Evolutionary conservation across 2,329 filamentous ascomycete species (phyloP).

Genomic region (Paraphoma chrysanthemicola): DNA sequence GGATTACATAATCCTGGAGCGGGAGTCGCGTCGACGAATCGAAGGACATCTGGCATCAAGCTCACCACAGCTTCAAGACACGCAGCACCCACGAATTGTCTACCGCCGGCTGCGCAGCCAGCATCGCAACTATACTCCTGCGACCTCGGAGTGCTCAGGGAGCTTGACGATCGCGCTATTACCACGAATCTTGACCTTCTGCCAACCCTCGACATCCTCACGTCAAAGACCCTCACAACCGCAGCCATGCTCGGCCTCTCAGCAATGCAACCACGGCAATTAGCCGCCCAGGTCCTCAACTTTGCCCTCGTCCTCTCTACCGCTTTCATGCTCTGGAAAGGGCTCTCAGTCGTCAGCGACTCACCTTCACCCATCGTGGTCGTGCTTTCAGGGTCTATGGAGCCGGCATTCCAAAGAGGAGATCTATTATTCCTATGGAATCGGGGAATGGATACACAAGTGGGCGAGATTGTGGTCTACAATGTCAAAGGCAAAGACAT

Average conservation of each 20-base stretch:
- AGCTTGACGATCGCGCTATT: not conserved
- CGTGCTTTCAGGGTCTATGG: constrained; percentile 84
- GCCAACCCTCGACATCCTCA: constrained; percentile 5
- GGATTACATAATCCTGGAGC: constrained; percentile 27
- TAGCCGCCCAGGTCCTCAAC: constrained; percentile 82
- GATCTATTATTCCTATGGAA: constrained; percentile 82
- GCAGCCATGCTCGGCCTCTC: constrained; percentile 57
- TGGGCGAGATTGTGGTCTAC: constrained; percentile 78
- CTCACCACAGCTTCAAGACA: constrained; percentile 22
- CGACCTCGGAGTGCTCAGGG: too few species aligned
- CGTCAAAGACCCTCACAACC: constrained; percentile 5
- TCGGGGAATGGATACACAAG: constrained; percentile 66
- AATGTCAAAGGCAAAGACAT: constrained; percentile 95
- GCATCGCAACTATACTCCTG: too few species aligned
- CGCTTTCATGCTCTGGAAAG: constrained; percentile 93
- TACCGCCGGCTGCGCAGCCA: not conserved
- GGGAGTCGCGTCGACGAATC: constrained; percentile 22
- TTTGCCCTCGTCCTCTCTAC: constrained; percentile 90
- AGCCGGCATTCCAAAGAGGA: constrained; percentile 80
- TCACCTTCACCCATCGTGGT: constrained; percentile 74
- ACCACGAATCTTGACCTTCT: not conserved
- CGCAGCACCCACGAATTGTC: not conserved
- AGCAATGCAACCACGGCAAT: constrained; percentile 76
- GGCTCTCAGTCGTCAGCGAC: constrained; percentile 78
- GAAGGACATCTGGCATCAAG: constrained; percentile 41